These are phyloP conservation scores for Hypoxylon crocopeplum DNA, from an alignment of 495 filamentous ascomycete species.

Conservation along the genomic window DNA sequence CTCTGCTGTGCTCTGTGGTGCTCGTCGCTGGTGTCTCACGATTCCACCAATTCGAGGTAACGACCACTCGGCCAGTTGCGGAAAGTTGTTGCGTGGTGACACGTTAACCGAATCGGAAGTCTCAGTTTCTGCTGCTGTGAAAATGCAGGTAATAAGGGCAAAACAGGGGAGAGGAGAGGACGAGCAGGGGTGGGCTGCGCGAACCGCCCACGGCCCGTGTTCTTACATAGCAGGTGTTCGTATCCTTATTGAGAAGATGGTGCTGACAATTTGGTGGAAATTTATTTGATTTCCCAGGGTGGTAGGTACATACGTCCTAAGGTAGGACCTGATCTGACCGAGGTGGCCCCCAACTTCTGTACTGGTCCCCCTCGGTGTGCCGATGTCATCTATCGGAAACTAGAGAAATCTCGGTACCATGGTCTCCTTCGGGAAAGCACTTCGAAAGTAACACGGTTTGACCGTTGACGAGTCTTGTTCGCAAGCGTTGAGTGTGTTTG, in stretches of 20 bases:
- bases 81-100: conserved; percentile 26
- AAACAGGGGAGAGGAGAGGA: conserved; percentile 19
- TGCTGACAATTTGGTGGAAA: conserved; percentile 24
- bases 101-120: conserved; percentile 32
- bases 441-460: conserved; percentile 20
- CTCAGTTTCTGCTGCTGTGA: background rate
- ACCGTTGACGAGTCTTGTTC: conserved; percentile 20
- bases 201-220: conserved; percentile 18
- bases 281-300: conserved; percentile 16
- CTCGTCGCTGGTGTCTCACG: background rate
- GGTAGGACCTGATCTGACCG: background rate
- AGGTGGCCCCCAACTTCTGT: conserved; percentile 31
- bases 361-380: conserved; percentile 15
- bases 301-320: conserved; percentile 25
- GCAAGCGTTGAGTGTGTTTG: too few relatives aligned
- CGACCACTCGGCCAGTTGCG: conserved; percentile 27
- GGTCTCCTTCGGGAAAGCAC: conserved; percentile 19
- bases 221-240: conserved; percentile 3
- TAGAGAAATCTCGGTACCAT: conserved; percentile 10
- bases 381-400: conserved; percentile 22
- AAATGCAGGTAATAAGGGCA: conserved; percentile 14
- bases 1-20: conserved; percentile 14
- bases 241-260: conserved; percentile 25
- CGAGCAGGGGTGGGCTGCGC: conserved; percentile 15
- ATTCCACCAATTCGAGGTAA: conserved; percentile 9